Conservation (phyloP, 2,329 filamentous ascomycete species). For the Penicillium vulpinum region DNA sequence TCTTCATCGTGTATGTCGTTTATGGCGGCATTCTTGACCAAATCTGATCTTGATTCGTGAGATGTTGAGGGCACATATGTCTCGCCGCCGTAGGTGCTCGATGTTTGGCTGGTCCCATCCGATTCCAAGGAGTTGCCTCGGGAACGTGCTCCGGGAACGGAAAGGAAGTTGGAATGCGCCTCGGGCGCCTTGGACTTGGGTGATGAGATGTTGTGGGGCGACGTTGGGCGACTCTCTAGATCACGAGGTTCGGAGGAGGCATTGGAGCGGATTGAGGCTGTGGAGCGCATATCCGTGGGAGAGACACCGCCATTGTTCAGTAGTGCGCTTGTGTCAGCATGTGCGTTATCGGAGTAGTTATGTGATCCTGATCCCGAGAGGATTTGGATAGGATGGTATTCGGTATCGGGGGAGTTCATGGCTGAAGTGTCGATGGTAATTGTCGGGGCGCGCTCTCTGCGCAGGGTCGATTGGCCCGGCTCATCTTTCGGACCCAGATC, state of each 20-base stretch:
- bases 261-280: conserved; percentile 54
- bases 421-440: conserved; percentile 60
- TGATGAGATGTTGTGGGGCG: conserved; percentile 67
- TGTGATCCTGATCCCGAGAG: conserved; percentile 40
- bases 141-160: conserved; percentile 63
- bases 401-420: conserved; percentile 44
- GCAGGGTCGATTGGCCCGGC: conserved; percentile 30
- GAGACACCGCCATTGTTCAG: conserved; percentile 37
- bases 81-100: conserved; percentile 54
- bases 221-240: conserved; percentile 60
- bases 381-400: conserved; percentile 35
- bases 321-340: conserved; percentile 33
- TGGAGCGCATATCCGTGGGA: conserved; percentile 53
- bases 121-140: conserved; percentile 66
- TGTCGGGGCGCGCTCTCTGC: conserved; percentile 51
- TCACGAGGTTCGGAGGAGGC: conserved; percentile 59
- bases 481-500: conserved; percentile 27
- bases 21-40: conserved; percentile 51
- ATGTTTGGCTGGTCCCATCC: conserved; percentile 56
- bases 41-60: conserved; percentile 46
- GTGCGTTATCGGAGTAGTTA: conserved; percentile 39
- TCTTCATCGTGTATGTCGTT: conserved; percentile 63
- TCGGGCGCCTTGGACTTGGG: conserved; percentile 57
- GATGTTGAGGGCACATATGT: conserved; percentile 52
- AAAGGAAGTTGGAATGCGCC: conserved; percentile 57